Evolutionary conservation across 139 green algal species (phyloP).

Genomic region (Chlamydomonas incerta): DNA sequence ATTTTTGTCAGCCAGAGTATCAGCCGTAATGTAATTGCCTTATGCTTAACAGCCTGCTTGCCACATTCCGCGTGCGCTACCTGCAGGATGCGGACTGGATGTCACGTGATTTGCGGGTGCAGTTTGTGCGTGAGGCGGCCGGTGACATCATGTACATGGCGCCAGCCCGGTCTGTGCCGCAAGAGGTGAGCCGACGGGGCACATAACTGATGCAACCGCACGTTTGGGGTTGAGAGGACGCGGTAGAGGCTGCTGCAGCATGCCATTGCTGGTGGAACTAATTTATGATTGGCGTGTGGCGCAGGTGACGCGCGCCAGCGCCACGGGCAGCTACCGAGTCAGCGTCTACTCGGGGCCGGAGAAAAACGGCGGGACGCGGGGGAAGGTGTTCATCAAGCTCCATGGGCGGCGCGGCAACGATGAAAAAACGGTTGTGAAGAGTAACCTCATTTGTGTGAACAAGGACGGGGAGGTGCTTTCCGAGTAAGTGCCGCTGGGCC

Average conservation of each 20-base stretch:
- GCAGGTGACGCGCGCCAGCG: too few relatives aligned
- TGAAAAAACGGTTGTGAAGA: background rate
- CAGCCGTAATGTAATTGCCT: too few relatives aligned
- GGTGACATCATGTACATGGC: conserved; percentile 31
- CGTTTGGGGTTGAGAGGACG: too few relatives aligned
- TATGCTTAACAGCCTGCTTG: too few relatives aligned
- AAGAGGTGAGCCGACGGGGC: background rate
- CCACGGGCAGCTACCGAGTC: conserved; percentile 7
- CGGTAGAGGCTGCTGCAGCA: too few relatives aligned
- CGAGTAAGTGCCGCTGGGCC: conserved; percentile 11
- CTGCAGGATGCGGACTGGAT: background rate
- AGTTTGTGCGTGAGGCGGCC: background rate
- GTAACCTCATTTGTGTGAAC: conserved; percentile 25
- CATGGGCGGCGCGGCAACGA: background rate
- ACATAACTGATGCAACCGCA: background rate
- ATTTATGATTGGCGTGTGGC: too few relatives aligned
- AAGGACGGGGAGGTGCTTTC: background rate
- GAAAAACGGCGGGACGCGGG: background rate
- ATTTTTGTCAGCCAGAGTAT: too few relatives aligned
- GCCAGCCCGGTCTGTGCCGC: background rate
- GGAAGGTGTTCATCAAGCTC: conserved; percentile 14
- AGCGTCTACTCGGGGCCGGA: background rate
- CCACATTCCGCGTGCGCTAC: too few relatives aligned
- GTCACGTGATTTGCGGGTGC: background rate
- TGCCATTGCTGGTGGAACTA: too few relatives aligned